A percentile compares a stretch with the other conserved stretches of the same genome.
phyloP scores from a whole-genome alignment of 129 eudicot species.

The Ambrosia artemisiifolia region DNA sequence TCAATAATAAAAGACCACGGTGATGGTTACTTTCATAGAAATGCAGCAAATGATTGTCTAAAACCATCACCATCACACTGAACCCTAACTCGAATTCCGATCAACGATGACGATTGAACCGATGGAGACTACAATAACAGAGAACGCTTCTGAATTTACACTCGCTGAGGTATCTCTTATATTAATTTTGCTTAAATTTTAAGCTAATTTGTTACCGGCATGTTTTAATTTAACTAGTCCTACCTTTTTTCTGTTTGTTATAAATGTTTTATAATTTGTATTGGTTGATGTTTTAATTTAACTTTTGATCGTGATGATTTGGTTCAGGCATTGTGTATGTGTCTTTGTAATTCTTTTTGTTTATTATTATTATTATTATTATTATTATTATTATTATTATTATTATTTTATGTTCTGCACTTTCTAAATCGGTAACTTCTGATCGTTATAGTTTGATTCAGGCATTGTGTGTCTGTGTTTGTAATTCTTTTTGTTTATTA shows the following conservation, averaged over 20 bases:
- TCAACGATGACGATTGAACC: not conserved
- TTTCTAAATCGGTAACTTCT: not conserved
- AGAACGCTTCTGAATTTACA: conserved; percentile 47
- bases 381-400: too few species aligned
- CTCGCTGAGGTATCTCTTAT: conserved; percentile 49
- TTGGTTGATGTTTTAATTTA: not conserved
- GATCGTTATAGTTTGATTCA: not conserved
- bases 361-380: too few species aligned
- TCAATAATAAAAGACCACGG: too few species aligned
- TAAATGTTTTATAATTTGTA: not conserved
- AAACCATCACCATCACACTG: conserved; percentile 4
- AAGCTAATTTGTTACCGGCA: not conserved
- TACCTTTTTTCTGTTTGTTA: not conserved
- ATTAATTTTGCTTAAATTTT: not conserved
- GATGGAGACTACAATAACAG: conserved; percentile 29
- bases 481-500: too few species aligned
- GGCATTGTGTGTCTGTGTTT: not conserved
- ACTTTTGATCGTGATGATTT: not conserved
- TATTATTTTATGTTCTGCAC: not conserved
- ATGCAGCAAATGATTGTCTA: not conserved
- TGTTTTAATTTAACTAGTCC: too few species aligned
- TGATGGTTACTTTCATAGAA: too few species aligned
- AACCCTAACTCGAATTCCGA: conserved; percentile 18
- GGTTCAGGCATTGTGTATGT: too few species aligned
- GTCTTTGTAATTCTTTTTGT: too few species aligned